These are phyloP conservation scores for Wallacemonas sp. DNA, from an alignment of 208 protist species.

Conservation along the genomic window DNA sequence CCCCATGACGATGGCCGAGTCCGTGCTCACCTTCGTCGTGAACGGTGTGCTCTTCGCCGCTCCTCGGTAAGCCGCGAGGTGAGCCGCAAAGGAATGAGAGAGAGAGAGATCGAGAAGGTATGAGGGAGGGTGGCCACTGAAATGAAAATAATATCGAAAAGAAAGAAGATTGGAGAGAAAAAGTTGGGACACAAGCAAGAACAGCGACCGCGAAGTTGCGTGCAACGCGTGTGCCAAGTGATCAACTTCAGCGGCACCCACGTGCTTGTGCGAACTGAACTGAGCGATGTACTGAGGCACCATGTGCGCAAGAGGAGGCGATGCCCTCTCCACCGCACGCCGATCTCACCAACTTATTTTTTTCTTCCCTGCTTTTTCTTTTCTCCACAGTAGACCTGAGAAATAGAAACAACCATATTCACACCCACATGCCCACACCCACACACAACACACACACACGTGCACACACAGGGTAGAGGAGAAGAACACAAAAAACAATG, in stretches of 20 bases:
- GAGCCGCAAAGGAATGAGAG: not conserved
- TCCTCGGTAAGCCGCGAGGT: not conserved
- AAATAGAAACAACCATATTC: not conserved
- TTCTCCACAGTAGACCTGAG: not conserved
- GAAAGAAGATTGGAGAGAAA: too few species aligned
- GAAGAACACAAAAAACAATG: not conserved
- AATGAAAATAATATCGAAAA: too few species aligned
- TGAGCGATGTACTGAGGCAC: too few species aligned
- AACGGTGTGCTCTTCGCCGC: slow-evolving; percentile 34
- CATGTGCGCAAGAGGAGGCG: too few species aligned
- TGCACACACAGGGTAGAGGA: not conserved
- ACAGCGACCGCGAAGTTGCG: too few species aligned
- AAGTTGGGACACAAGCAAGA: not conserved
- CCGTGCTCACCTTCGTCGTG: slow-evolving; percentile 30
- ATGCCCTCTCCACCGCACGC: too few species aligned
- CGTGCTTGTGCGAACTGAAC: too few species aligned
- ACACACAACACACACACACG: slow-evolving; percentile 10
- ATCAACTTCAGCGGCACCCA: too few species aligned
- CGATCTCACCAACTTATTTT: too few species aligned
- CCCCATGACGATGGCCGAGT: slow-evolving; percentile 62
- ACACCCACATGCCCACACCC: not conserved
- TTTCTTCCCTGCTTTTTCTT: not conserved
- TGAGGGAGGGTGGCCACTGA: not conserved
- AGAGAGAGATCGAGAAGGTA: not conserved
- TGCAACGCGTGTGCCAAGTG: too few species aligned